These are phyloP conservation scores for Metschnikowia baotianmanensis DNA, from an alignment of 805 yeast species.

Conservation along the genomic window DNA sequence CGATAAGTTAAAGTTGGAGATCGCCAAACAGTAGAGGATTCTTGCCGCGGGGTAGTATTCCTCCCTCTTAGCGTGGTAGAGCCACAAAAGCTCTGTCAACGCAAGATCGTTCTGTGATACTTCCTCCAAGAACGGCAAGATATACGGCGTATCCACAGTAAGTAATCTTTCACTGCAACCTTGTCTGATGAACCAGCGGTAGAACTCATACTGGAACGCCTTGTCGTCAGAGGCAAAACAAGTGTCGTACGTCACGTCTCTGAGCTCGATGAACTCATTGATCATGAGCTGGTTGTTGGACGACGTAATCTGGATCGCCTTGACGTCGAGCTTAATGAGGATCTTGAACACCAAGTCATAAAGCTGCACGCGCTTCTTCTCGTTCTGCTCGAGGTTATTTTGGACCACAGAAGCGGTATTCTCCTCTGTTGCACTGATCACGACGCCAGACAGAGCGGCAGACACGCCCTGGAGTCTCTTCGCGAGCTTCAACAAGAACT, in stretches of 20 bases:
- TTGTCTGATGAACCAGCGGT: conserved; percentile 85
- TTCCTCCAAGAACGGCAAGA: conserved; percentile 73
- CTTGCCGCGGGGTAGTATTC: conserved; percentile 82
- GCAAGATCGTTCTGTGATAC: conserved; percentile 61
- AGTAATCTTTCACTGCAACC: conserved; percentile 75
- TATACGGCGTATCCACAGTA: conserved; percentile 77
- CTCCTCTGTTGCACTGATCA: conserved; percentile 10
- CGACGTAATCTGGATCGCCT: conserved; percentile 47
- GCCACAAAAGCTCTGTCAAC: conserved; percentile 83
- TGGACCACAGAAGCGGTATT: conserved; percentile 7
- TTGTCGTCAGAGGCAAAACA: conserved; percentile 77
- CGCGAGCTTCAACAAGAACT: conserved; percentile 76
- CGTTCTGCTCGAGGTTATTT: conserved; percentile 15
- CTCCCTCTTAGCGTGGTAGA: conserved; percentile 80
- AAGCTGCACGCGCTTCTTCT: conserved; percentile 35
- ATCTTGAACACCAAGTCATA: conserved; percentile 76
- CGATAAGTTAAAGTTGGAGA: conserved; percentile 66
- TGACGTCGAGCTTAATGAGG: conserved; percentile 66
- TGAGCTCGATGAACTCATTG: conserved; percentile 53
- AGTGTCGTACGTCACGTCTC: conserved; percentile 70
- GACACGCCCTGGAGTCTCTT: conserved; percentile 46
- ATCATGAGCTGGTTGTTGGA: conserved; percentile 38
- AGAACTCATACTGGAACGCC: conserved; percentile 85
- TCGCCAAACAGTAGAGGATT: conserved; percentile 65
- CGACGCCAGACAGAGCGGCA: conserved; percentile 3